A percentile compares a stretch with the other conserved stretches of the same genome.
Conservation (phyloP, 169 alveolate species). For the Babesia bigemina region DNA sequence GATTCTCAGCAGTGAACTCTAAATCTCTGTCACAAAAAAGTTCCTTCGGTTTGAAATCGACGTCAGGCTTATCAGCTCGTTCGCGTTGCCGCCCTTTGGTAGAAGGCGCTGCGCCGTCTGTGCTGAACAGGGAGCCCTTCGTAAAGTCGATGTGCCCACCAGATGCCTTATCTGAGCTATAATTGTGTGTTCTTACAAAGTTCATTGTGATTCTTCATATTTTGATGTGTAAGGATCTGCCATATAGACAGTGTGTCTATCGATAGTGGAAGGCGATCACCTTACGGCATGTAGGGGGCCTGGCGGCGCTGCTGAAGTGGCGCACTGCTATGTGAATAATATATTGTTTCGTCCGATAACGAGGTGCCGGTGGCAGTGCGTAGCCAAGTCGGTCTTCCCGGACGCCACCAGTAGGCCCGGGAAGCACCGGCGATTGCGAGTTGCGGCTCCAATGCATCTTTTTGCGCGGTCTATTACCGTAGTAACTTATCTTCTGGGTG, state of each 20-base stretch:
- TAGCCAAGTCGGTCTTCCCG: not conserved
- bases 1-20: slow-evolving; percentile 15
- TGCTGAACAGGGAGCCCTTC: slow-evolving; percentile 18
- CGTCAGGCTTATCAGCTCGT: not conserved
- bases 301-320: no score
- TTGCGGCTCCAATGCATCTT: not conserved
- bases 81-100: not conserved
- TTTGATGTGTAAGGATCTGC: not conserved
- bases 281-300: not conserved
- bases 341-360: no score
- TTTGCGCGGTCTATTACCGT: not conserved
- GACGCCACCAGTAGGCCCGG: not conserved
- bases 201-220: slow-evolving; percentile 11
- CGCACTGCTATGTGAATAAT: no score
- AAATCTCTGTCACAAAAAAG: slow-evolving; percentile 18
- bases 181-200: slow-evolving; percentile 28
- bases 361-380: no score
- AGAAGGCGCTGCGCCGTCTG: not conserved
- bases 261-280: not conserved
- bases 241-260: not conserved
- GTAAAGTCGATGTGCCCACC: slow-evolving; percentile 39
- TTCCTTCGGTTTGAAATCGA: slow-evolving; percentile 29
- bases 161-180: slow-evolving; percentile 27
- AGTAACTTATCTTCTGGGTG: not conserved
- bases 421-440: not conserved